Evolutionary conservation across 768 basidiomycete genomes (phyloP).

Genomic region (Rhodosporidiobolus sp.): DNA sequence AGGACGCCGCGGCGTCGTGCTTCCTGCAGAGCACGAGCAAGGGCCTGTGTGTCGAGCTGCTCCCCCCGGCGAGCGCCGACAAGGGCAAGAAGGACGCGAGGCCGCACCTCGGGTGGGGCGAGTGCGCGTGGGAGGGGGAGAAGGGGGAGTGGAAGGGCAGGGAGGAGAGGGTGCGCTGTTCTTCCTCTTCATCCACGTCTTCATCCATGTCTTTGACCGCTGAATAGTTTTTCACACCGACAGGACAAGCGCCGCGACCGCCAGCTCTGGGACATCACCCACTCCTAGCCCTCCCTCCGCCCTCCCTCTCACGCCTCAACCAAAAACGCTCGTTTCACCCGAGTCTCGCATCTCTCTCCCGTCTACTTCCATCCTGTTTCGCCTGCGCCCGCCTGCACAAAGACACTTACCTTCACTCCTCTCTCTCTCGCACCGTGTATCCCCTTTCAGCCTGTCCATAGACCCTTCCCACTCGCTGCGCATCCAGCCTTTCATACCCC

Average conservation of each 20-base stretch:
- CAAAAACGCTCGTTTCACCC: background rate
- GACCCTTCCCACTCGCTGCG: too few relatives aligned
- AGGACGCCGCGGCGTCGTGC: conserved; percentile 15
- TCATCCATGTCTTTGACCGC: too few relatives aligned
- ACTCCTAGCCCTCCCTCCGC: background rate
- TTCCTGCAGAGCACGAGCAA: background rate
- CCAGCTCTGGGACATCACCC: conserved; percentile 24
- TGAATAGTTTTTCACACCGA: too few relatives aligned
- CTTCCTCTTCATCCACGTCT: background rate
- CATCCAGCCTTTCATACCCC: too few relatives aligned
- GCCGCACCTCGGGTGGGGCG: conserved; percentile 8
- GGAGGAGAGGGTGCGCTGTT: conserved; percentile 7
- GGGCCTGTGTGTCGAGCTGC: conserved; percentile 23
- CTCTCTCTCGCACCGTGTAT: too few relatives aligned
- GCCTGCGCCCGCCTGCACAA: too few relatives aligned
- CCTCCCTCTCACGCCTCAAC: background rate
- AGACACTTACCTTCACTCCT: too few relatives aligned
- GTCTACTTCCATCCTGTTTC: background rate
- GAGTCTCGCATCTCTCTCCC: background rate
- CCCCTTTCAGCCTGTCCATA: too few relatives aligned
- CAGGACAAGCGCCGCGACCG: background rate
- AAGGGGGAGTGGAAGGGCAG: background rate
- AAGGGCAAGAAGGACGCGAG: background rate
- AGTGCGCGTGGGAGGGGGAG: conserved; percentile 1
- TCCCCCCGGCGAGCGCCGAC: background rate